These are phyloP conservation scores for Talaromyces thailandensis DNA, from an alignment of 495 filamentous ascomycete species.

Conservation along the genomic window DNA sequence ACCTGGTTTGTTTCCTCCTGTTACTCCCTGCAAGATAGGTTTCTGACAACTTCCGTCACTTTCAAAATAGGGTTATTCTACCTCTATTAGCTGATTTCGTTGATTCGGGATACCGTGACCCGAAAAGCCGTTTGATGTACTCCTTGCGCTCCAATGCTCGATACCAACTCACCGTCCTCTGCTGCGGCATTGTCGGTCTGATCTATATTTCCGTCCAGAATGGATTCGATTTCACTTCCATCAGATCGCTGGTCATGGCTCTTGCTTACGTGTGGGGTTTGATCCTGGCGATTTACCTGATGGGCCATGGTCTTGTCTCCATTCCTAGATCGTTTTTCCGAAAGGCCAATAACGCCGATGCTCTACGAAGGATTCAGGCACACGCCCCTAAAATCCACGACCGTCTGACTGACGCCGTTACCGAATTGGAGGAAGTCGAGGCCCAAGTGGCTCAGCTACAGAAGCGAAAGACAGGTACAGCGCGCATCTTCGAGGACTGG, in stretches of 20 bases:
- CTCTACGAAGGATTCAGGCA: slow-evolving; percentile 63
- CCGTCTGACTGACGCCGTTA: slow-evolving; percentile 74
- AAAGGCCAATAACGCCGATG: slow-evolving; percentile 62
- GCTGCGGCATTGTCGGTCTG: slow-evolving; percentile 58
- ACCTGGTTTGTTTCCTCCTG: slow-evolving; percentile 58
- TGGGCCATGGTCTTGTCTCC: slow-evolving; percentile 93
- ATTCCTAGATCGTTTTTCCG: slow-evolving; percentile 74
- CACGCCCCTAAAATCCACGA: slow-evolving; percentile 79
- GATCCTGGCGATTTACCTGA: slow-evolving; percentile 83
- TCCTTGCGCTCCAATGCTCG: slow-evolving; percentile 77
- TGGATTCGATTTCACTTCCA: slow-evolving; percentile 53
- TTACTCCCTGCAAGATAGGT: not conserved
- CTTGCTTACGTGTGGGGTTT: slow-evolving; percentile 91
- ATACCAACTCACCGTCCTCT: slow-evolving; percentile 75
- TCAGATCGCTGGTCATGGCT: slow-evolving; percentile 83
- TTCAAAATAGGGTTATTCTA: slow-evolving; percentile 64
- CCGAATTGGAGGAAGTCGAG: slow-evolving; percentile 73
- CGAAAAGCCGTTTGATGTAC: slow-evolving; percentile 69
- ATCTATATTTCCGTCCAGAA: slow-evolving; percentile 77
- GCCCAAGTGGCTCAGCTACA: slow-evolving; percentile 67
- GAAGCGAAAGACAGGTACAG: slow-evolving; percentile 74
- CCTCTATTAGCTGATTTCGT: slow-evolving; percentile 88
- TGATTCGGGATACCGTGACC: slow-evolving; percentile 86
- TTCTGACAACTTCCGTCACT: not conserved
- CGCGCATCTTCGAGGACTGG: slow-evolving; percentile 80